Evolutionary conservation across 1,284 basidiomycete species (phyloP), one percentile per base, ranked within the genome.

Genomic region (Fomitopsis schrenkii): DNA sequence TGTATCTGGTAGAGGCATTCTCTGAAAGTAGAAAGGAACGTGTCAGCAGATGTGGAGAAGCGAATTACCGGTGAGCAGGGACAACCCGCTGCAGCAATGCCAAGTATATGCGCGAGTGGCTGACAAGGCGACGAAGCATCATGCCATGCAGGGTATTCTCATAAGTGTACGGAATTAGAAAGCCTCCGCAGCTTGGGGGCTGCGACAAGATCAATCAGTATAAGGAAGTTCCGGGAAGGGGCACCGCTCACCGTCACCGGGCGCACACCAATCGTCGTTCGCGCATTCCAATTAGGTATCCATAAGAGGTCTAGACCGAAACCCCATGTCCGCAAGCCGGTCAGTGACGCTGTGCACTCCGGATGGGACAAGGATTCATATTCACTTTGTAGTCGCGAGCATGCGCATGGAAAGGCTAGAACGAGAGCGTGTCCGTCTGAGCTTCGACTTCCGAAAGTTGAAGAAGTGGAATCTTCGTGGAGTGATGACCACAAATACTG

Each of bases 181-280:
- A 54, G 52, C n/a, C 36, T 54, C 52, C 52, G 35, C 52, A 38
- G 52, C 45, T 35, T n/a, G 33, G n/a, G 52, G 19, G 22, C 17
- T 8, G 52, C 52, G 35, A 38, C 56, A 28, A 55, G 42, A 42
- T 56, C 33, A 42, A 58, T 58, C 41, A 45, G 26, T 41, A 38
- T 46, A 44, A 58, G 17, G 22, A 58, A 46, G 28, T 7, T 33
- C 38, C 28, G 38, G 53, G 52, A 56, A 56, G 36, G 54, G 38
- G 19, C 38, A 41, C 55, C 30, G 40, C 42, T 44, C 44, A 48
- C 35, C 41, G 44, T 58, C 44, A 22, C 41, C 56, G 44, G 36
- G 44, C 56, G 56, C 56, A 6, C 38, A 17, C 57, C 57, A 59
- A 59, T 59, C 30, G 57, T 15, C 33, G 33, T 38, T 35, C 57